phyloP scores from a whole-genome alignment of 2,329 filamentous ascomycete genomes.

The Daldinia eschscholtzii region DNA sequence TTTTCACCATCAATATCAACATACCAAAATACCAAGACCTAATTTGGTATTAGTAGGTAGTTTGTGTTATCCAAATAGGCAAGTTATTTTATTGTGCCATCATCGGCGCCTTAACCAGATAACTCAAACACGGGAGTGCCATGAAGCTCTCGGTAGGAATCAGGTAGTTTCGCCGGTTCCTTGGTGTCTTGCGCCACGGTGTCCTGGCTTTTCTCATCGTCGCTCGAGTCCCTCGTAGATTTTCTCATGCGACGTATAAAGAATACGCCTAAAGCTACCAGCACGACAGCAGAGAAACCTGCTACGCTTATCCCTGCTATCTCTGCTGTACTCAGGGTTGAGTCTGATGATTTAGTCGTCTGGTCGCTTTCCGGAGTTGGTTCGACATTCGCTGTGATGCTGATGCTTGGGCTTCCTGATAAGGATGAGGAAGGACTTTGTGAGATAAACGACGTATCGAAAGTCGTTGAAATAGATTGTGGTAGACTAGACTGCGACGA shows the following conservation, averaged over 20 bases:
- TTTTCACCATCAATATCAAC: not conserved
- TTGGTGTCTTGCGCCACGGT: not conserved
- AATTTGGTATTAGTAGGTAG: not conserved
- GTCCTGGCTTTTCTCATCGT: not conserved
- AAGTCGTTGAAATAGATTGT: not conserved
- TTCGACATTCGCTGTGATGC: not conserved
- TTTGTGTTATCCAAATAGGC: not conserved
- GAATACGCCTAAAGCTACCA: not conserved
- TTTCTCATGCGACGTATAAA: not conserved
- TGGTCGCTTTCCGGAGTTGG: not conserved
- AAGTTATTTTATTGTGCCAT: not conserved
- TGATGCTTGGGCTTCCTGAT: not conserved
- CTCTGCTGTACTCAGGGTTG: not conserved
- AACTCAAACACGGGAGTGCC: not conserved
- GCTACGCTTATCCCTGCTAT: constrained; percentile 13
- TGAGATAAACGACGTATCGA: not conserved
- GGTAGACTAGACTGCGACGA: not conserved
- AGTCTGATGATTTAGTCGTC: not conserved
- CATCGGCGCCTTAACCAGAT: not conserved
- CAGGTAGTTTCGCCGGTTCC: not conserved
- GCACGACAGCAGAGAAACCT: not conserved
- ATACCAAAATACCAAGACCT: not conserved
- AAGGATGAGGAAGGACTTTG: not conserved
- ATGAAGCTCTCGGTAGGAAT: constrained; percentile 6
- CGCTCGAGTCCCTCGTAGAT: not conserved